Conservation (phyloP, 1,284 basidiomycete genomes). For the Schizophyllum commune region DNA sequence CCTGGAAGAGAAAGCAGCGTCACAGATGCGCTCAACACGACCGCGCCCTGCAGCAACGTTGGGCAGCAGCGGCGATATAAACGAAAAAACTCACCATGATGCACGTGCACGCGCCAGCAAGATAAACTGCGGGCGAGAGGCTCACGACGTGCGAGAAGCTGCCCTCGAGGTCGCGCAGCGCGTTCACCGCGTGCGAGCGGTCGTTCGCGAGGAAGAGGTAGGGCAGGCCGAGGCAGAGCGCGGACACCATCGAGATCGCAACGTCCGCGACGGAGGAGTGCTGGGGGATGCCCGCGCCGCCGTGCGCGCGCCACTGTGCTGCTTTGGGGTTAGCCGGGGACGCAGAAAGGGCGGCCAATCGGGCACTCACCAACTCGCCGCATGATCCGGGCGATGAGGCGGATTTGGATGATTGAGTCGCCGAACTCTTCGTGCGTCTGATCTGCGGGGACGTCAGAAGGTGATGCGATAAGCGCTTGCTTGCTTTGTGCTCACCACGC, state of each 20-base stretch:
- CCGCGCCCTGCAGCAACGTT: slow-evolving; percentile 48
- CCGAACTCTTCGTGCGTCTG: slow-evolving; percentile 29
- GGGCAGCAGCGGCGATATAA: slow-evolving; percentile 11
- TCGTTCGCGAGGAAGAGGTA: slow-evolving; percentile 45
- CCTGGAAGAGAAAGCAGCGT: slow-evolving; percentile 71
- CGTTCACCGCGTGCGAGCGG: slow-evolving; percentile 33
- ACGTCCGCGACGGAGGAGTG: slow-evolving; percentile 43
- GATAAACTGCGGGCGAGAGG: slow-evolving; percentile 46
- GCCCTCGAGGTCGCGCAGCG: slow-evolving; percentile 23
- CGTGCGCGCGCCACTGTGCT: slow-evolving; percentile 68
- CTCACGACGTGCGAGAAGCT: slow-evolving; percentile 55
- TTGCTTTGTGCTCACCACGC: slow-evolving; percentile 12
- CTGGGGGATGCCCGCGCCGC: slow-evolving; percentile 15
- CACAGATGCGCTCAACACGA: slow-evolving; percentile 68
- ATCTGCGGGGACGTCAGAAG: slow-evolving; percentile 11
- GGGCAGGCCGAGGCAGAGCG: slow-evolving; percentile 65
- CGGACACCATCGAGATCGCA: slow-evolving; percentile 32
- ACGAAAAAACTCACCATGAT: slow-evolving; percentile 45
- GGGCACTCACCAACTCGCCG: slow-evolving; percentile 51
- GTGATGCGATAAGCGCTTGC: not conserved
- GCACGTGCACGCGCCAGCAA: slow-evolving; percentile 57
- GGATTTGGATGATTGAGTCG: slow-evolving; percentile 49
- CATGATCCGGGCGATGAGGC: slow-evolving; percentile 59
- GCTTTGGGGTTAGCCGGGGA: slow-evolving; percentile 1
- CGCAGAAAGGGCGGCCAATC: not conserved